Conservation (phyloP, 768 basidiomycete species). For the Amanita fuliginea region DNA sequence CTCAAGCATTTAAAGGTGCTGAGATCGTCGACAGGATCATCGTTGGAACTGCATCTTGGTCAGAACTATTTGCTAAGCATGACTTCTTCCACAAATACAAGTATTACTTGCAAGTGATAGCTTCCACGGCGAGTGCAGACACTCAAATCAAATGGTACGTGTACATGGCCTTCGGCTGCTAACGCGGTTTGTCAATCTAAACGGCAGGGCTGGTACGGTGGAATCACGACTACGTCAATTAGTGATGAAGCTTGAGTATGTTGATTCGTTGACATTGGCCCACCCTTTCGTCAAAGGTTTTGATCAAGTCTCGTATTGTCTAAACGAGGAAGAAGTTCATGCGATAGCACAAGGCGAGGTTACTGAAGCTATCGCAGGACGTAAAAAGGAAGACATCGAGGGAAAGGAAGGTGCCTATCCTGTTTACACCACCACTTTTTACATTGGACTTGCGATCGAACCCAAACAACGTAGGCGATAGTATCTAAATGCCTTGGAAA, state of each 20-base stretch:
- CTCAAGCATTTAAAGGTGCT: constrained; percentile 46
- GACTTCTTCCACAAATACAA: constrained; percentile 97
- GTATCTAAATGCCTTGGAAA: not conserved
- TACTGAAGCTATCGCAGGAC: constrained; percentile 55
- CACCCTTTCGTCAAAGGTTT: constrained; percentile 96
- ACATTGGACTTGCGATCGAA: constrained; percentile 88
- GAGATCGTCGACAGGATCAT: constrained; percentile 92
- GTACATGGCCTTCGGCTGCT: not conserved
- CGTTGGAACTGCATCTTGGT: constrained; percentile 75
- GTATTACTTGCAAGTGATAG: constrained; percentile 93
- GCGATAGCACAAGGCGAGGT: constrained; percentile 84
- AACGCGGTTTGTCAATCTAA: not conserved
- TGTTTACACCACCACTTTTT: constrained; percentile 97
- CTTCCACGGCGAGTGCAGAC: constrained; percentile 77
- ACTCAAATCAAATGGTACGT: constrained; percentile 87
- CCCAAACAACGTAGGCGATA: constrained; percentile 71
- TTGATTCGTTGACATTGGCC: constrained; percentile 82
- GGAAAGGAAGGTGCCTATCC: constrained; percentile 63
- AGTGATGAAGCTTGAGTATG: constrained; percentile 96
- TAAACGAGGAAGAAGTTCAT: constrained; percentile 79
- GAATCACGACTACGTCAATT: constrained; percentile 93
- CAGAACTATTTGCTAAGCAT: constrained; percentile 88
- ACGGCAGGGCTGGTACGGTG: constrained; percentile 77
- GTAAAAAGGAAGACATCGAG: constrained; percentile 71
- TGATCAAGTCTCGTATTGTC: constrained; percentile 76